phyloP scores from a whole-genome alignment of 768 basidiomycete genomes.

The Solioccasus polychromus region DNA sequence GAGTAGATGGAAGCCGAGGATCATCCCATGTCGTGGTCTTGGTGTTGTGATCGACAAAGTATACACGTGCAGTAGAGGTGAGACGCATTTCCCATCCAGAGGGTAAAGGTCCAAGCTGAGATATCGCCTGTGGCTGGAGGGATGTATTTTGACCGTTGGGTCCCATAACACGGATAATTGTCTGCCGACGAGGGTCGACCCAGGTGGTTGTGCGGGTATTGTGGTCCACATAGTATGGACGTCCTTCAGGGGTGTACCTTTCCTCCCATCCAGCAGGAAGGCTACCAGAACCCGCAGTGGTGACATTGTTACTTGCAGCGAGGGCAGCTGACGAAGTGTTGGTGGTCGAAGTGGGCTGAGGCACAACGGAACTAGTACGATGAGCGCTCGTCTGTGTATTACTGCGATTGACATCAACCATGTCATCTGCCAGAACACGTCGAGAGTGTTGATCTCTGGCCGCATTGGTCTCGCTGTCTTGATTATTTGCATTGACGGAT shows the following conservation, averaged over 20 bases:
- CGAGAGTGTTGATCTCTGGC: conserved; percentile 85
- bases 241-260: conserved; percentile 95
- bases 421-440: conserved; percentile 79
- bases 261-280: conserved; percentile 99
- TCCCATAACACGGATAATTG: conserved; percentile 94
- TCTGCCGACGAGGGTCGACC: conserved; percentile 98
- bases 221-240: conserved; percentile 99
- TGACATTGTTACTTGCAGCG: conserved; percentile 47
- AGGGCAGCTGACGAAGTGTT: conserved; percentile 45
- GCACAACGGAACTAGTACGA: conserved; percentile 36
- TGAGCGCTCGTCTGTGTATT: conserved; percentile 39
- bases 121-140: conserved; percentile 92
- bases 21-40: conserved; percentile 99
- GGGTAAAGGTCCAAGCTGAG: conserved; percentile 93
- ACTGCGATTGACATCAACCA: conserved; percentile 69
- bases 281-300: conserved; percentile 78
- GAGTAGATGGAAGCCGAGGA: conserved; percentile 89
- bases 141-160: conserved; percentile 85
- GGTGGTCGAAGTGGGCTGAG: conserved; percentile 25
- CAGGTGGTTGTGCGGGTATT: conserved; percentile 99
- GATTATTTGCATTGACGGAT: conserved; percentile 64
- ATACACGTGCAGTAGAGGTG: conserved; percentile 95
- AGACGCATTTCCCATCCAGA: conserved; percentile 99
- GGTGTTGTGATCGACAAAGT: conserved; percentile 99
- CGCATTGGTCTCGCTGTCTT: conserved; percentile 78